A percentile compares a stretch with the other conserved stretches of the same genome.
Conservation (phyloP, 2,329 filamentous ascomycete genomes). For the Aspergillus fischeri region DNA sequence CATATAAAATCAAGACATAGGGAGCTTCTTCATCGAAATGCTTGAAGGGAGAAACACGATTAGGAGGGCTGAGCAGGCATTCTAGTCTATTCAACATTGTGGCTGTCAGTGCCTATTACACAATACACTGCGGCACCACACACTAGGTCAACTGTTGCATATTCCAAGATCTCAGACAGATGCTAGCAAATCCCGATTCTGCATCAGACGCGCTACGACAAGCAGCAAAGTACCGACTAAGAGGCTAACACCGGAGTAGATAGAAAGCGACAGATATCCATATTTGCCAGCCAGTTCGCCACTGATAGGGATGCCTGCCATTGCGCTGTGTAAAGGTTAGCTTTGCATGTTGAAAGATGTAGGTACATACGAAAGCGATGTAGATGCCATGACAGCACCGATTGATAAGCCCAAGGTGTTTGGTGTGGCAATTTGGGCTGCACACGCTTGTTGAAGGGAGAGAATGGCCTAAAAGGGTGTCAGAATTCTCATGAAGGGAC, state of each 20-base stretch:
- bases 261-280: conserved; percentile 40
- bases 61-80: too few species aligned
- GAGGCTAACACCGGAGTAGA: conserved; percentile 34
- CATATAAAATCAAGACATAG: too few species aligned
- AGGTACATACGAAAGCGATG: conserved; percentile 40
- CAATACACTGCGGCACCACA: neutral
- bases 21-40: too few species aligned
- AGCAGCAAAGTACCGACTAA: conserved; percentile 28
- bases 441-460: conserved; percentile 46
- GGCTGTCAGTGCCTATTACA: neutral
- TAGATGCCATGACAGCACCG: conserved; percentile 40
- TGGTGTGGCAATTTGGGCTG: conserved; percentile 38
- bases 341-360: neutral
- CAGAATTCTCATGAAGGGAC: neutral
- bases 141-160: neutral
- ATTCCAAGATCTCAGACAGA: conserved; percentile 3
- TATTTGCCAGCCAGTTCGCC: conserved; percentile 37
- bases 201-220: conserved; percentile 16
- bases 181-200: conserved; percentile 12
- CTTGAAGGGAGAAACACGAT: too few species aligned
- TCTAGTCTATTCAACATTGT: too few species aligned
- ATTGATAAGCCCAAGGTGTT: conserved; percentile 41
- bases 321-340: conserved; percentile 24
- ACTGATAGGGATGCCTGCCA: conserved; percentile 42
- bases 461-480: conserved; percentile 38